These are phyloP conservation scores for Trichoderma koningii DNA, from an alignment of 2,329 filamentous ascomycete genomes.

Conservation along the genomic window DNA sequence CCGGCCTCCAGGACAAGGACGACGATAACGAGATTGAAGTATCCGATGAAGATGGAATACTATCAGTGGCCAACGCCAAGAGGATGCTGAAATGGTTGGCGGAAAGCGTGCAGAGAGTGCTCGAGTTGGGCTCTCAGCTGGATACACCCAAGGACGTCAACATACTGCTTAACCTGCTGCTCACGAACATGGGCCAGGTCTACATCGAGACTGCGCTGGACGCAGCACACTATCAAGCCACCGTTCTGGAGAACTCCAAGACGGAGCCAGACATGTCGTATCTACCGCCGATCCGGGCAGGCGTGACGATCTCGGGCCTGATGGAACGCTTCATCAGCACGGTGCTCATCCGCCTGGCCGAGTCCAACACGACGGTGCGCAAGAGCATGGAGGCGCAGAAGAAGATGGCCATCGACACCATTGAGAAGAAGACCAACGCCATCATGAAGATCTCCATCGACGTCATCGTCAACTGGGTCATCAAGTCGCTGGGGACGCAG, in stretches of 20 bases:
- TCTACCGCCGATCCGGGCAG: conserved; percentile 74
- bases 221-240: conserved; percentile 71
- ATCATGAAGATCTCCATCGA: conserved; percentile 61
- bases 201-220: conserved; percentile 69
- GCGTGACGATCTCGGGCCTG: conserved; percentile 86
- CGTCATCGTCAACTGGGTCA: conserved; percentile 74
- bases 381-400: conserved; percentile 86
- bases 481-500: conserved; percentile 71
- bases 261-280: conserved; percentile 86
- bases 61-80: conserved; percentile 87
- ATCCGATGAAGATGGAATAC: conserved; percentile 80
- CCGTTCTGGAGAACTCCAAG: conserved; percentile 75
- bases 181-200: conserved; percentile 85
- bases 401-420: conserved; percentile 69
- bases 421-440: conserved; percentile 79
- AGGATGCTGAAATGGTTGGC: conserved; percentile 97
- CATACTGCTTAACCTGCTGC: conserved; percentile 77
- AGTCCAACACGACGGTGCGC: conserved; percentile 85
- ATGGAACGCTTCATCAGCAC: conserved; percentile 91
- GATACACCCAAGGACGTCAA: conserved; percentile 95
- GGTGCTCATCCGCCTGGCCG: conserved; percentile 85
- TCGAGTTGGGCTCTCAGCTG: conserved; percentile 83
- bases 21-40: conserved; percentile 88
- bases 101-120: conserved; percentile 85
- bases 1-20: conserved; percentile 75